Evolutionary conservation across 2,329 filamentous ascomycete species (phyloP), one percentile per base, ranked within the genome.

Genomic region (Scedosporium aurantiacum): DNA sequence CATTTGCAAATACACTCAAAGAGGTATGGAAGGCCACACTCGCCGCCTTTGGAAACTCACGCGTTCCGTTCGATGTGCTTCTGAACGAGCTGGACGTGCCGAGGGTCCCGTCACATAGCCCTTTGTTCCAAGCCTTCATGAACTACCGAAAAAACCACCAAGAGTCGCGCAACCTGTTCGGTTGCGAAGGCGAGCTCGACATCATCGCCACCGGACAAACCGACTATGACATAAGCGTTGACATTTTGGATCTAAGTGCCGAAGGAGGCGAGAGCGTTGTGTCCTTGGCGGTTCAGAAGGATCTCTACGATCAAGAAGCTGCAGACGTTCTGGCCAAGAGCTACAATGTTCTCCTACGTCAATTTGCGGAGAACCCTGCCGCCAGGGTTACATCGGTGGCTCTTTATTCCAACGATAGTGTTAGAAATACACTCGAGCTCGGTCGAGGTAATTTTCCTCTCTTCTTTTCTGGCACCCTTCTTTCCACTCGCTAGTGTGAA

Each of bases 91-190:
- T 82, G 1, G 68, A 73, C 8, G 70, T 78, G 0, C 65, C 70
- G 0, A 69, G 78, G 5, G 75, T 75, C 1, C 64, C 73, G 0
- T 65, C 69, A 0, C 64, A 75, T 60, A 75, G 64, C 27, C 79
- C 79, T 0, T 57, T 82, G 0, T 80, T 80, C 67, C 79, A 81
- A 62, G 72, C 69, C 0, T 73, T 76, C 21, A 64, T 81, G 45
- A 74, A 82, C 66, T 82, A 81, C 65, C 71, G 76, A 5, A 71
- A 72, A 32, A 69, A 68, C 0, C 62, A 65, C 1, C 65, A 68
- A 4, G 64, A 72, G 54, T 63, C 68, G 64, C 40, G 71, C 2
- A 47, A 63, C 5, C 65, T 67, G 54, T 65, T 68, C 14, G 62
- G 69, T 40, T 66, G 65, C 62, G 61, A 67, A 23, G 64, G 67